These are phyloP conservation scores for Hypoxylon sp. DNA, from an alignment of 2,329 filamentous ascomycete species.

Conservation along the genomic window DNA sequence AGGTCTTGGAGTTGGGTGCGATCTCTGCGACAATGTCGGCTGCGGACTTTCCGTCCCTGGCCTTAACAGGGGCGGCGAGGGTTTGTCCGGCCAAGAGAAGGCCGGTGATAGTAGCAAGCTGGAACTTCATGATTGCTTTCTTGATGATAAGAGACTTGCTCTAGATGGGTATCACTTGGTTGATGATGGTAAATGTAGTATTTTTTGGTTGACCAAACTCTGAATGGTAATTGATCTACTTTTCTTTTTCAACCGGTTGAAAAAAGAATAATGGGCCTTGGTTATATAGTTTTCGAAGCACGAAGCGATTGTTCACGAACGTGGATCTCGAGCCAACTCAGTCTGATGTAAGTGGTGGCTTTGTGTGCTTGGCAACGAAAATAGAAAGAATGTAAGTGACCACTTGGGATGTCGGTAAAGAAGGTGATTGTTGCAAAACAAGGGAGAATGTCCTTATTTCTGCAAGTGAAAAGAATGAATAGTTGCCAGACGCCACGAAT, in stretches of 20 bases:
- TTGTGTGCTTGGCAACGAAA: conserved; percentile 22
- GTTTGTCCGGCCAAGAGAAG: conserved; percentile 42
- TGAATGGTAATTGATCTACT: conserved; percentile 28
- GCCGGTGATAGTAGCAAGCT: conserved; percentile 35
- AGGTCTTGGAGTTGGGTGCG: conserved; percentile 64
- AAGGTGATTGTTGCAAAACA: conserved; percentile 13
- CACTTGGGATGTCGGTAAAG: too few species aligned
- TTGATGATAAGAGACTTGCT: conserved; percentile 21
- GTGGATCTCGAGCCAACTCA: background rate
- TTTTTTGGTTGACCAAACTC: too few species aligned
- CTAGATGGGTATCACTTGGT: too few species aligned
- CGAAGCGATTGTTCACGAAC: conserved; percentile 1
- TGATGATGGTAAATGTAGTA: too few species aligned
- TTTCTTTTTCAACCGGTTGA: conserved; percentile 25
- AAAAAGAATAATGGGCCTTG: conserved; percentile 7
- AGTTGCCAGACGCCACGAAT: conserved; percentile 28
- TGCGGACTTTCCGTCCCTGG: conserved; percentile 36
- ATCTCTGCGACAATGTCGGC: conserved; percentile 59
- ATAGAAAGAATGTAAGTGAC: conserved; percentile 26
- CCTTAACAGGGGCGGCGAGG: conserved; percentile 36
- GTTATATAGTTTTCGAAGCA: conserved; percentile 5
- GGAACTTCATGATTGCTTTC: conserved; percentile 43
- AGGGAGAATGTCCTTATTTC: conserved; percentile 31
- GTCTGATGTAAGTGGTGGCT: conserved; percentile 12
- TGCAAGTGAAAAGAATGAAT: conserved; percentile 23